Conservation (phyloP, 768 basidiomycete genomes). For the Tulasnella sp. region DNA sequence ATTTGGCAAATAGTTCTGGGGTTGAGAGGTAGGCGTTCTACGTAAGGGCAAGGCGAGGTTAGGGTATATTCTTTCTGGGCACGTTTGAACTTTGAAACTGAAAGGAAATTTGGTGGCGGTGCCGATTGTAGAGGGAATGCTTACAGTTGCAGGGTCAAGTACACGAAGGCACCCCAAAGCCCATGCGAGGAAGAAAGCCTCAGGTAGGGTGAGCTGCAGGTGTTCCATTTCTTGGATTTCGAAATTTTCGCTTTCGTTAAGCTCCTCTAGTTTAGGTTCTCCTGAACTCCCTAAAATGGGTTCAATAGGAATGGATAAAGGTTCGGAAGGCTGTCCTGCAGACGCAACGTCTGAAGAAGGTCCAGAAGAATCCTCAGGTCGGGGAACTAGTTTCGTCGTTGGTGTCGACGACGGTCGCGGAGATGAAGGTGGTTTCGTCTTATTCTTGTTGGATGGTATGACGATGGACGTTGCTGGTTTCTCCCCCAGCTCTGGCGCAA, state of each 20-base stretch:
- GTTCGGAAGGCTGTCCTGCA: neutral
- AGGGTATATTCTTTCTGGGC: slow-evolving; percentile 48
- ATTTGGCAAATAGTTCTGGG: slow-evolving; percentile 38
- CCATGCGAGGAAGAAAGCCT: slow-evolving; percentile 87
- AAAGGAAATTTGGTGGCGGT: slow-evolving; percentile 12
- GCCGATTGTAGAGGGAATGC: slow-evolving; percentile 29
- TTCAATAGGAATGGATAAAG: slow-evolving; percentile 4
- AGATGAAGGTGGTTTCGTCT: slow-evolving; percentile 1
- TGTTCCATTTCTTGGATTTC: slow-evolving; percentile 68
- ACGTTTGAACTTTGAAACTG: slow-evolving; percentile 38
- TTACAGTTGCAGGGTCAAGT: slow-evolving; percentile 60
- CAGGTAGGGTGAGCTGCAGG: slow-evolving; percentile 81
- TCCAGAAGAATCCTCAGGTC: neutral
- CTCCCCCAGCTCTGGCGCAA: slow-evolving; percentile 25
- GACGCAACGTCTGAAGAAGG: neutral
- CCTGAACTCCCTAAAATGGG: slow-evolving; percentile 58
- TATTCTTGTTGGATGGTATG: slow-evolving; percentile 22
- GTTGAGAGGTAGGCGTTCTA: slow-evolving; percentile 38
- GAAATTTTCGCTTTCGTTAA: slow-evolving; percentile 39
- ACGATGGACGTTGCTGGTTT: neutral
- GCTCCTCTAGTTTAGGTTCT: slow-evolving; percentile 41
- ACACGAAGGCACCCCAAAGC: slow-evolving; percentile 76
- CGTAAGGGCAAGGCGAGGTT: slow-evolving; percentile 65
- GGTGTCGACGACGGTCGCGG: neutral
- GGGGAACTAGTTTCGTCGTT: neutral